Percentiles rank a stretch among this genome's conserved stretches.
These are phyloP conservation scores for Talaromyces sp. DNA, from an alignment of 2,329 filamentous ascomycete genomes.

Conservation along the genomic window DNA sequence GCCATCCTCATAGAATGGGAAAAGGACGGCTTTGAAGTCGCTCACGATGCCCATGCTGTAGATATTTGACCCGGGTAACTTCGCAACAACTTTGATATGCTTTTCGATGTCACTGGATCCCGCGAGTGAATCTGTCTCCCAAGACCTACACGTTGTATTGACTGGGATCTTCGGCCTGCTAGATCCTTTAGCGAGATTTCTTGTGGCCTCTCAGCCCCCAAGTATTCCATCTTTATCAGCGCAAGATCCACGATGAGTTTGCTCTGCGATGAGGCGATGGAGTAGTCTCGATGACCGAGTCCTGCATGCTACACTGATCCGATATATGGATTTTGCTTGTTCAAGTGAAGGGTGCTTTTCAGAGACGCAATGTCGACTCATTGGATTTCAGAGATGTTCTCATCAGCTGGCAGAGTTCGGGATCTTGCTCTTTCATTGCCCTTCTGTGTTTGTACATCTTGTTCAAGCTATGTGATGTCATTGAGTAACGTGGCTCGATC, in stretches of 20 bases:
- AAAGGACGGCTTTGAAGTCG: neutral
- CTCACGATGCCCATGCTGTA: neutral
- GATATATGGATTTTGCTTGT: neutral
- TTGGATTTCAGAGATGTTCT: neutral
- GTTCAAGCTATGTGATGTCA: no score
- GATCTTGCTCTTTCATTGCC: neutral
- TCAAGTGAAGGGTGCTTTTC: neutral
- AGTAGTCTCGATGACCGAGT: neutral
- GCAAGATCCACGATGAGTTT: constrained; percentile 1
- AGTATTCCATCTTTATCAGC: neutral
- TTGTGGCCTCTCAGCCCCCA: neutral
- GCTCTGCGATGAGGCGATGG: neutral
- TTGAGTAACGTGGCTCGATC: neutral
- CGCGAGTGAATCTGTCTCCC: neutral
- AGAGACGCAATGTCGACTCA: neutral
- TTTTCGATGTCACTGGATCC: neutral
- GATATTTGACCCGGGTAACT: neutral
- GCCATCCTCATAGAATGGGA: neutral
- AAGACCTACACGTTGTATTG: neutral
- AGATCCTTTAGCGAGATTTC: neutral
- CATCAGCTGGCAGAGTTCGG: neutral
- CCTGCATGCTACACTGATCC: neutral
- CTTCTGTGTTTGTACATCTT: neutral
- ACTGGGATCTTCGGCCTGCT: accelerated
- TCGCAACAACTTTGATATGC: neutral